phyloP scores from a whole-genome alignment of 306 rosid genomes.

The Acmispon strigosus region DNA sequence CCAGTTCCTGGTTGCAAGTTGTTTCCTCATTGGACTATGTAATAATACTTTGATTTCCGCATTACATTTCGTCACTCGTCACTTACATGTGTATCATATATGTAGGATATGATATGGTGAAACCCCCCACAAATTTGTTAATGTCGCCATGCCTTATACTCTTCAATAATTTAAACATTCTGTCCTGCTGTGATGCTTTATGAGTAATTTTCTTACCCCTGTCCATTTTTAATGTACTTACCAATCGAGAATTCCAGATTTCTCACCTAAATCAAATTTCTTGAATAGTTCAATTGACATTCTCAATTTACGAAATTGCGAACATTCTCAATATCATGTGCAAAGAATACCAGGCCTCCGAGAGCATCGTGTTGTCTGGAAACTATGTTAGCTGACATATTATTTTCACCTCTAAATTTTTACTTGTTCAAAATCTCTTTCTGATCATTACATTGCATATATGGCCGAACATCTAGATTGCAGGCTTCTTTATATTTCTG shows the following conservation, averaged over 20 bases:
- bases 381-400: background rate
- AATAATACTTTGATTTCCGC: background rate
- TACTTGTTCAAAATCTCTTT: background rate
- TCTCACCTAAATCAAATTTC: background rate
- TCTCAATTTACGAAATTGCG: background rate
- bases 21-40: background rate
- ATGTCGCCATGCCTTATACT: background rate
- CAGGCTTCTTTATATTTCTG: conserved; percentile 3
- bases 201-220: background rate
- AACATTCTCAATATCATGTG: background rate
- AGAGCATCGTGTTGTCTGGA: no score
- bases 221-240: background rate
- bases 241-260: background rate
- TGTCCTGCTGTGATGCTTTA: background rate
- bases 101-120: background rate
- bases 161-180: background rate
- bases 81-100: background rate
- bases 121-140: background rate
- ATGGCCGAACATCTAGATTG: background rate
- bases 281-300: background rate
- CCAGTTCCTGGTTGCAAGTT: background rate
- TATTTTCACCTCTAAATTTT: background rate
- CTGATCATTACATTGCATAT: background rate
- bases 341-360: background rate
- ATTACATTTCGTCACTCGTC: background rate